Evolutionary conservation across 257 asterid genomes (phyloP).

Genomic region (Gentiana macrophylla): DNA sequence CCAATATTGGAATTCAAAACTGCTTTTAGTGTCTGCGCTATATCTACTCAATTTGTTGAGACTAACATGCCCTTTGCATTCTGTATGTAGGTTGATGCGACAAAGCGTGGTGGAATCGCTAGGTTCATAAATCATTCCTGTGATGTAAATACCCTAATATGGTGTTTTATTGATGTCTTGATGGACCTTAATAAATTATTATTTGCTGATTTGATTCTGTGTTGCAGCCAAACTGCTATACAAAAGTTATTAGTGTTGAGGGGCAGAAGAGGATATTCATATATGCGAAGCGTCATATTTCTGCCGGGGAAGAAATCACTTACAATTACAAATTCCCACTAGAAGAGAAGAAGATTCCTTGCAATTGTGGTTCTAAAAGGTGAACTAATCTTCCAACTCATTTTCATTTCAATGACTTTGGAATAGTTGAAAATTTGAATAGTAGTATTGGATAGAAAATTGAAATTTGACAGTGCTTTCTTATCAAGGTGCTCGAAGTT

Average conservation of each 20-base stretch:
- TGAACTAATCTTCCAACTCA: constrained; percentile 9
- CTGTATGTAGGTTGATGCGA: constrained; percentile 95
- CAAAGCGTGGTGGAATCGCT: constrained; percentile 96
- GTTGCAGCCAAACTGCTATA: constrained; percentile 94
- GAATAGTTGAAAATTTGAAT: too few species aligned
- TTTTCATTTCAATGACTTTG: too few species aligned
- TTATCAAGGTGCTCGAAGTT: too few species aligned
- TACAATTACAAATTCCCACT: constrained; percentile 95
- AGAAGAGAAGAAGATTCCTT: constrained; percentile 96
- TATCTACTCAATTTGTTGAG: neutral
- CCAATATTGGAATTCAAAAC: neutral
- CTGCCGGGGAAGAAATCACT: constrained; percentile 91
- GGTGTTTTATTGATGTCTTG: constrained; percentile 11
- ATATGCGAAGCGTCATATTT: constrained; percentile 87
- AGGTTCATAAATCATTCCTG: constrained; percentile 97
- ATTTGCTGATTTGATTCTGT: constrained; percentile 13
- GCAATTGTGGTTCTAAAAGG: constrained; percentile 95
- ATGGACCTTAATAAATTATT: constrained; percentile 5
- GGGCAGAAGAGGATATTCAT: constrained; percentile 94
- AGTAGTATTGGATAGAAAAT: too few species aligned
- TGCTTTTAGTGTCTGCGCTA: neutral
- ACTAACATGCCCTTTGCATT: constrained; percentile 1
- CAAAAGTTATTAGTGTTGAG: constrained; percentile 95
- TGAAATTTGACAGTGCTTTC: too few species aligned
- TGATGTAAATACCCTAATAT: constrained; percentile 50